Percentiles rank a stretch among this genome's conserved stretches.
phyloP scores from a whole-genome alignment of 805 yeast genomes.

The Jamesozyma piceae region DNA sequence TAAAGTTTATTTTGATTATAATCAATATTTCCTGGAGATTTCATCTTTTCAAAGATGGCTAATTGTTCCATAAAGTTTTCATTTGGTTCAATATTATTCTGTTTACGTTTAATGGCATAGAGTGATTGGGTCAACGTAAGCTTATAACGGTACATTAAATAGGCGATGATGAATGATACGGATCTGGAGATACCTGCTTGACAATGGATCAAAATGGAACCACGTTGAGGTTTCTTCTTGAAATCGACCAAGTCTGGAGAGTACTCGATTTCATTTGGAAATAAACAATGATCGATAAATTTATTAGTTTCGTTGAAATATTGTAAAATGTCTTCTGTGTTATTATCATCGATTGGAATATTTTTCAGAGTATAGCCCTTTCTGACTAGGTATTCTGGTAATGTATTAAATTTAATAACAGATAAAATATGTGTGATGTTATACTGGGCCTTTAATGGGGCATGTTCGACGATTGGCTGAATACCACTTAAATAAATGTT shows the following conservation, averaged over 20 bases:
- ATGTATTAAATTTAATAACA: conserved; percentile 53
- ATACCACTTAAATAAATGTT: conserved; percentile 69
- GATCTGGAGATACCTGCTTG: conserved; percentile 93
- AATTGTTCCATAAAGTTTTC: conserved; percentile 67
- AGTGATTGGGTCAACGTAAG: conserved; percentile 53
- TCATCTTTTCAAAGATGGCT: conserved; percentile 44
- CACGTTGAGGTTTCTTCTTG: conserved; percentile 32
- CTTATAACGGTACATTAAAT: conserved; percentile 69
- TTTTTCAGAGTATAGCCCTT: conserved; percentile 45
- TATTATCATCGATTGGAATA: conserved; percentile 66
- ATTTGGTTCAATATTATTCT: conserved; percentile 59
- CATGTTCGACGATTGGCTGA: conserved; percentile 48
- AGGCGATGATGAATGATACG: conserved; percentile 78
- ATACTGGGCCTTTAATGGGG: conserved; percentile 41
- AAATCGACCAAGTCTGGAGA: conserved; percentile 25
- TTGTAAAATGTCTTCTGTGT: conserved; percentile 53
- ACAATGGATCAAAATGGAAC: conserved; percentile 57
- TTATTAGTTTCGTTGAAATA: conserved; percentile 50
- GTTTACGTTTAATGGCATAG: conserved; percentile 63
- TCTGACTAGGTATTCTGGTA: conserved; percentile 37
- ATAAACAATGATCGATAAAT: conserved; percentile 60
- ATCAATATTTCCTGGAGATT: conserved; percentile 15
- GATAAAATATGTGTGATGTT: conserved; percentile 68
- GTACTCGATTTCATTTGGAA: conserved; percentile 32
- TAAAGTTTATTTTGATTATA: conserved; percentile 28